Evolutionary conservation across 768 basidiomycete genomes (phyloP), one percentile per base, ranked within the genome.

Genomic region (Plicaturopsis crispa): DNA sequence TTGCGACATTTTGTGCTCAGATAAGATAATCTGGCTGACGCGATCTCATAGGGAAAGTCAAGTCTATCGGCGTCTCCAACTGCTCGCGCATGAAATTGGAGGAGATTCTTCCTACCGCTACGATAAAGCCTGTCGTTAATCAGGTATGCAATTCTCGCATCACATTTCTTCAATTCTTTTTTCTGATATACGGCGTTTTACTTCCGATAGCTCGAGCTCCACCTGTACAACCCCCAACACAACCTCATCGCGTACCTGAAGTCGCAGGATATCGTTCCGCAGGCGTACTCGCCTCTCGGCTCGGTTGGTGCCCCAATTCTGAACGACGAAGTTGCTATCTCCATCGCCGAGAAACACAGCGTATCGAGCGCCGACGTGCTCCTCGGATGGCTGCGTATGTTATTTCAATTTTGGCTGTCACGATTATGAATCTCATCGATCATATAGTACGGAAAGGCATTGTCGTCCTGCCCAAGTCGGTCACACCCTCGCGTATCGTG

Each of bases 211-310:
- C 67, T 90, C 34, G 84, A 84, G 50, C 59, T 83, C n/a, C 84
- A 86, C 52, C 59, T 81, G 17, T 85, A 79, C 59, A 80, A 84
- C 56, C 82, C 83, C 1, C 79, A 88, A 51, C 82, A 77, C 59
- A 69, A 76, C 35, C 71, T 88, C 35, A 39, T 78, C 30, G 61
- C 63, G 8, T 89, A 73, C 60, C 65, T 84, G 45, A 68, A 70
- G 52, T 65, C 69, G 13, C 78, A 87, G 53, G 67, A 65, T 14
- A 89, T 91, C 49, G 61, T 78, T 35, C 68, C 83, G 0, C 70
- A 87, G 55, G 87, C 88, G 1, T 91, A 85, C 56, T 89, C 84
- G 6, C 87, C 89, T 7, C 74, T 90, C 11, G 86, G 80, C 24
- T 83, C 78, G 6, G 67, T 75, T 8, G 69, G 71, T 47, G 73